phyloP scores from a whole-genome alignment of 2,329 filamentous ascomycete species.

The Leptographium wingfieldii region DNA sequence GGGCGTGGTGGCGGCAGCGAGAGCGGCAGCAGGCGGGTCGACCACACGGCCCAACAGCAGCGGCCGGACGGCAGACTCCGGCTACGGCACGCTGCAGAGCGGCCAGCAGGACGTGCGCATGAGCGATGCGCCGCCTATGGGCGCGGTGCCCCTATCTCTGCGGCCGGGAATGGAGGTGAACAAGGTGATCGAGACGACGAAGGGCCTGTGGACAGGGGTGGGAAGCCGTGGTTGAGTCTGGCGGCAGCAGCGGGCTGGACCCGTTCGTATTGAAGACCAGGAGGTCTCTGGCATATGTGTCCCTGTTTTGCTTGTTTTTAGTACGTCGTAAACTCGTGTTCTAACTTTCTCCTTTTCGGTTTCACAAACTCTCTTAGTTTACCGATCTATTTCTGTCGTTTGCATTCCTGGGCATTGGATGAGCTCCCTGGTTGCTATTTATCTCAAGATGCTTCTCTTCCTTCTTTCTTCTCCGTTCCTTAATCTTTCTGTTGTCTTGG shows the following conservation, averaged over 20 bases:
- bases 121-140: conserved; percentile 27
- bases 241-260: neutral
- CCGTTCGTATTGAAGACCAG: neutral
- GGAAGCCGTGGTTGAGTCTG: conserved; percentile 14
- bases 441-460: too few species aligned
- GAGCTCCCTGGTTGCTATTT: too few species aligned
- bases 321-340: too few species aligned
- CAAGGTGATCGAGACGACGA: conserved; percentile 49
- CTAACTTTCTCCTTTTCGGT: too few species aligned
- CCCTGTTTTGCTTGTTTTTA: too few species aligned
- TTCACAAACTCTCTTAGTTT: too few species aligned
- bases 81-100: conserved; percentile 31
- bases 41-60: neutral
- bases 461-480: too few species aligned
- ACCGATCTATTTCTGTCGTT: too few species aligned
- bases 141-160: conserved; percentile 31
- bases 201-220: conserved; percentile 43
- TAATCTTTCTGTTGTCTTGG: too few species aligned
- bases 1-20: neutral
- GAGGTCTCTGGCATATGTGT: too few species aligned
- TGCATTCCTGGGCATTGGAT: too few species aligned
- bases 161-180: conserved; percentile 43
- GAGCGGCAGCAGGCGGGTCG: neutral
- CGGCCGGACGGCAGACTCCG: conserved; percentile 33
- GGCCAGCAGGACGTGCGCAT: conserved; percentile 32